Conservation (phyloP, 495 filamentous ascomycete genomes). For the Tetracladium setigerum region DNA sequence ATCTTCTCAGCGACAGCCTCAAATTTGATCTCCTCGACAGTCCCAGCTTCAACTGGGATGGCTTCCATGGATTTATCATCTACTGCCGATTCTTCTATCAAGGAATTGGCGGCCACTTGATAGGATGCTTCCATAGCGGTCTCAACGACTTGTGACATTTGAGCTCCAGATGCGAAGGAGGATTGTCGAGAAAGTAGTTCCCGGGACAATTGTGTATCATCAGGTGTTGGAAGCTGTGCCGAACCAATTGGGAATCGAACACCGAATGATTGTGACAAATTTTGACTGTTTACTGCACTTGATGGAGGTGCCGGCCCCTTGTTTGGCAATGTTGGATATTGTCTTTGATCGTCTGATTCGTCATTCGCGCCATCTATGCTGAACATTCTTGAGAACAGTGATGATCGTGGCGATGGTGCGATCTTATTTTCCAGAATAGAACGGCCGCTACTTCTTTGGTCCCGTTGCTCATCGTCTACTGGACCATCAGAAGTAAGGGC, state of each 20-base stretch:
- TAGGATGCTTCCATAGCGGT: no score
- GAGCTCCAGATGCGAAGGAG: constrained; percentile 7
- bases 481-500: no score
- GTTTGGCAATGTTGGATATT: constrained; percentile 1
- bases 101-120: not conserved
- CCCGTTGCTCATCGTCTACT: no score
- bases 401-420: not conserved
- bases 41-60: not conserved
- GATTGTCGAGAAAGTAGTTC: constrained; percentile 1
- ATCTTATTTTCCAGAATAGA: no score
- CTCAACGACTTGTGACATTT: not conserved
- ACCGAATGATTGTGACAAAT: no score
- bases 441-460: no score
- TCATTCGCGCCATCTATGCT: constrained; percentile 15
- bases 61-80: no score
- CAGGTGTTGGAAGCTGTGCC: constrained; percentile 11
- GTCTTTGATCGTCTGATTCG: constrained; percentile 4
- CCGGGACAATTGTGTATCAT: constrained; percentile 6
- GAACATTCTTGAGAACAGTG: constrained; percentile 2
- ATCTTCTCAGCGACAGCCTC: not conserved
- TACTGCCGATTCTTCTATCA: not conserved
- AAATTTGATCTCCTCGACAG: not conserved
- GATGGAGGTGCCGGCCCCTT: not conserved
- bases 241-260: no score
- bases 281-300: not conserved